Percentiles rank a stretch among this genome's conserved stretches.
Conservation (phyloP, 1,284 basidiomycete genomes). For the Tilletia caries region DNA sequence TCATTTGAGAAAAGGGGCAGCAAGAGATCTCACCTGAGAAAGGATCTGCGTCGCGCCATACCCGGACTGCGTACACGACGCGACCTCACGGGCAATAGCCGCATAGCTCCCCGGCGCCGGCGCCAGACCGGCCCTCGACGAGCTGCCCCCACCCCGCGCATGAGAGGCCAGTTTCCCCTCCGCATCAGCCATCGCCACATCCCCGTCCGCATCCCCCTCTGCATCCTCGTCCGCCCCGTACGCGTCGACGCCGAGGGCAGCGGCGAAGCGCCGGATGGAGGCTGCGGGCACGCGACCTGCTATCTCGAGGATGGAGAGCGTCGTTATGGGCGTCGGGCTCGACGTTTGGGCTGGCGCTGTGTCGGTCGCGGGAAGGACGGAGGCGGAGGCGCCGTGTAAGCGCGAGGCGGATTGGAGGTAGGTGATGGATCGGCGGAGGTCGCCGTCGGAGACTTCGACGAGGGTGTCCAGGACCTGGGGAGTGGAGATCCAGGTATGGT, state of each 20-base stretch:
- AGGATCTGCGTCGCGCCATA: constrained; percentile 89
- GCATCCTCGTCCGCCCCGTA: constrained; percentile 12
- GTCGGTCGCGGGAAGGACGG: constrained; percentile 17
- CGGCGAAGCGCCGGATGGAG: constrained; percentile 69
- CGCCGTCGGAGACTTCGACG: constrained; percentile 79
- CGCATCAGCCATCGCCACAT: constrained; percentile 55
- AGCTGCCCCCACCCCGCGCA: neutral
- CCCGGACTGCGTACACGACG: constrained; percentile 74
- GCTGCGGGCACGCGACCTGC: constrained; percentile 84
- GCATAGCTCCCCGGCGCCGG: constrained; percentile 64
- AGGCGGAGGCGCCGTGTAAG: constrained; percentile 55
- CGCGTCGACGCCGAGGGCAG: constrained; percentile 71
- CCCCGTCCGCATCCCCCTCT: constrained; percentile 34
- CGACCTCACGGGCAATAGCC: constrained; percentile 69
- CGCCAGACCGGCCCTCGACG: constrained; percentile 56
- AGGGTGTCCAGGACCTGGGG: constrained; percentile 66
- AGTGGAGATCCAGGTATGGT: neutral
- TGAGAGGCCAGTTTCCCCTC: neutral
- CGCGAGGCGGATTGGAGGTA: constrained; percentile 94
- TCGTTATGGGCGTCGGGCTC: constrained; percentile 63
- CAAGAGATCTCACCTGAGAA: constrained; percentile 66
- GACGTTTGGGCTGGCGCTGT: neutral
- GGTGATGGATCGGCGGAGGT: constrained; percentile 95
- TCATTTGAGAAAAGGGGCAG: constrained; percentile 7
- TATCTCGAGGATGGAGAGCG: constrained; percentile 80